Base-by-base conservation (phyloP, 2,329 filamentous ascomycete species). In the Penicillium olsonii region DNA sequence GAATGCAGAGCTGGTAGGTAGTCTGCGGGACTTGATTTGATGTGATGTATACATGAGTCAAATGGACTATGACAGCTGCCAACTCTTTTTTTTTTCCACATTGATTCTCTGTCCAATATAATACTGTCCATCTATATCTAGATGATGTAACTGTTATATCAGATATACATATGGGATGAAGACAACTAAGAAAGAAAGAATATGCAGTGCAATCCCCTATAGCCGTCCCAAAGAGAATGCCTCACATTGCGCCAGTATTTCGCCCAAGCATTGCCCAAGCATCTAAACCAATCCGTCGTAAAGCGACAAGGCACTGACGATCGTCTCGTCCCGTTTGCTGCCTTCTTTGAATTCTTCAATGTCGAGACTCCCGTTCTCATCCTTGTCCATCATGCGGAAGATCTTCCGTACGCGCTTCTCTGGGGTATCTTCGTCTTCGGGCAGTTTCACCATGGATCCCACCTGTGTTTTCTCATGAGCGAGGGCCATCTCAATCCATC, bases 331-430 rank as follows among this genome's bases (percentile, higher is more conserved):
- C 52, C 92, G 88, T 80, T 97, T 96, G 78, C 91, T 96, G 61
- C 94, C 94, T 76, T 99, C 94, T 77, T 97, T 97, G 81, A 99
- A 99, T 72, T 99, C 94, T 54, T 92, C 87, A 82, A 96, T 92
- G 71, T 97, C 92, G 64, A 99, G 77, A 68, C 89, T 95, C 63
- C 92, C 94, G 69, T 97, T 97, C 78, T 97, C 92, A 71, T 99
- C 94, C 82, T 99, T 99, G 80, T 99, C 94, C 94, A 99, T 99
- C 94, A 97, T 97, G 66, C 87, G 83, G 81, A 99, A 99, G 73
- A 99, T 97, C 81, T 99, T 99, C 74, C 82, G 85, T 56, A 99
- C 94, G 57, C 94, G 87, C 80, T 99, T 99, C 80, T 97, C 92
- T 15, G 94, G 94, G 49, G 94, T 99, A 75, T 99, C 92, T 78